Evolutionary conservation across 2,329 filamentous ascomycete species (phyloP).

Genomic region (Mariannaea elegans): DNA sequence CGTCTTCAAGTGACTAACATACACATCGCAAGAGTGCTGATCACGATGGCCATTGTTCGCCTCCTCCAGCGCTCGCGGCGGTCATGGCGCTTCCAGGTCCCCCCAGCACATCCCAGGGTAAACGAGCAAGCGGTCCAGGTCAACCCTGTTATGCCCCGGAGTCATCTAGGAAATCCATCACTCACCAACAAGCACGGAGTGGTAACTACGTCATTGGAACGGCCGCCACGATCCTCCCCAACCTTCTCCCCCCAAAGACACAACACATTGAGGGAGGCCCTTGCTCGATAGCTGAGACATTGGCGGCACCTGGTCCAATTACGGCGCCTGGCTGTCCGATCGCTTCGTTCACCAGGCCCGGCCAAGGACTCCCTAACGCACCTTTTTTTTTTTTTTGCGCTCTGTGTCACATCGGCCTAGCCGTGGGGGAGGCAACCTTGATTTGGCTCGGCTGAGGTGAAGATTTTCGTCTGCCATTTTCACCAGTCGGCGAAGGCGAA

Average conservation of each 20-base stretch:
- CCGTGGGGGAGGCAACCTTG: slow-evolving; percentile 32
- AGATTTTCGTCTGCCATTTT: slow-evolving; percentile 12
- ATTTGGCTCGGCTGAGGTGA: slow-evolving; percentile 26
- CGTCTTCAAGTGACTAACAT: slow-evolving; percentile 21
- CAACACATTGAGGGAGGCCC: slow-evolving; percentile 19
- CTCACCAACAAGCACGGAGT: slow-evolving; percentile 19
- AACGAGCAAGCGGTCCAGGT: slow-evolving; percentile 29
- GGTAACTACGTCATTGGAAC: slow-evolving; percentile 41
- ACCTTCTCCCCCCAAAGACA: slow-evolving; percentile 24
- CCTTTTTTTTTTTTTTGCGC: neutral
- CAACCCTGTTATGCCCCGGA: slow-evolving; percentile 35
- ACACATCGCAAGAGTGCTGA: slow-evolving; percentile 14
- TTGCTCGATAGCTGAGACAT: slow-evolving; percentile 2
- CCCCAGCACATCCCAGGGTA: slow-evolving; percentile 13
- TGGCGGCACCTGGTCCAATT: slow-evolving; percentile 24
- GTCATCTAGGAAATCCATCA: slow-evolving; percentile 15
- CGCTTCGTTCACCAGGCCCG: slow-evolving; percentile 12
- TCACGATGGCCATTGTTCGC: slow-evolving; percentile 29
- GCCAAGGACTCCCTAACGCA: slow-evolving; percentile 12
- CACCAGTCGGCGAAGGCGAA: slow-evolving; percentile 25
- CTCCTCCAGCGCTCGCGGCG: slow-evolving; percentile 18
- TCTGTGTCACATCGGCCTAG: slow-evolving; percentile 36
- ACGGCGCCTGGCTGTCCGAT: slow-evolving; percentile 20
- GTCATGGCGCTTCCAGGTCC: slow-evolving; percentile 30
- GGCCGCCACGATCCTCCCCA: slow-evolving; percentile 27